Conservation (phyloP, 306 rosid species). For the Oemleria cerasiformis region DNA sequence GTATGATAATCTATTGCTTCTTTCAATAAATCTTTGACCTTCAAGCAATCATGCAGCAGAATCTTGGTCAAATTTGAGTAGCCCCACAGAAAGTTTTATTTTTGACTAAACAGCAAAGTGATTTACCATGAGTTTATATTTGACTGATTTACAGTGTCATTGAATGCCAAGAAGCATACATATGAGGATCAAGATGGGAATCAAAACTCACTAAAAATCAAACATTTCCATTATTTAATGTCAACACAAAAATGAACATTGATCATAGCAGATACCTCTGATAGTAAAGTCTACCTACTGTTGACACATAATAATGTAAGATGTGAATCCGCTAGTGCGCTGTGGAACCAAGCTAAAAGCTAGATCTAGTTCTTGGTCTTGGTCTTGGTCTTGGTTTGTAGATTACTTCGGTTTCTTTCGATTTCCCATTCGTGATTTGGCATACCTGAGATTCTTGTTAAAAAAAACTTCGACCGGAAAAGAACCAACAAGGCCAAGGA, state of each 20-base stretch:
- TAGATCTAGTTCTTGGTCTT: neutral
- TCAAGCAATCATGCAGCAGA: too few species aligned
- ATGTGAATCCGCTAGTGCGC: neutral
- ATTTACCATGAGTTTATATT: too few species aligned
- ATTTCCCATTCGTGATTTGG: slow-evolving; percentile 95
- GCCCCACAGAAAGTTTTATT: too few species aligned
- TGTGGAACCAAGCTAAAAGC: neutral
- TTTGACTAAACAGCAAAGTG: too few species aligned
- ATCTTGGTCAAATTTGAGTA: too few species aligned
- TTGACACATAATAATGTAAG: neutral
- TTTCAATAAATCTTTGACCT: too few species aligned
- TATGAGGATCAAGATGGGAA: neutral
- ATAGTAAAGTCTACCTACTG: neutral
- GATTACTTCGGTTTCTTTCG: slow-evolving; percentile 68
- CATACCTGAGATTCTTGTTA: slow-evolving; percentile 61
- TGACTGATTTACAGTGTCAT: too few species aligned
- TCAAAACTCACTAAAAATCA: neutral
- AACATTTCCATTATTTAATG: neutral
- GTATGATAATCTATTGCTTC: too few species aligned
- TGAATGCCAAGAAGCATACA: too few species aligned
- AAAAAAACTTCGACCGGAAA: slow-evolving; percentile 32
- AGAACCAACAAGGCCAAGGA: neutral
- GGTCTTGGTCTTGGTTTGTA: neutral
- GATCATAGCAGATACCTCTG: neutral
- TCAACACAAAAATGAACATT: neutral